phyloP scores from a whole-genome alignment of 1,139 yeast species.

The Suhomyces coccinellae region DNA sequence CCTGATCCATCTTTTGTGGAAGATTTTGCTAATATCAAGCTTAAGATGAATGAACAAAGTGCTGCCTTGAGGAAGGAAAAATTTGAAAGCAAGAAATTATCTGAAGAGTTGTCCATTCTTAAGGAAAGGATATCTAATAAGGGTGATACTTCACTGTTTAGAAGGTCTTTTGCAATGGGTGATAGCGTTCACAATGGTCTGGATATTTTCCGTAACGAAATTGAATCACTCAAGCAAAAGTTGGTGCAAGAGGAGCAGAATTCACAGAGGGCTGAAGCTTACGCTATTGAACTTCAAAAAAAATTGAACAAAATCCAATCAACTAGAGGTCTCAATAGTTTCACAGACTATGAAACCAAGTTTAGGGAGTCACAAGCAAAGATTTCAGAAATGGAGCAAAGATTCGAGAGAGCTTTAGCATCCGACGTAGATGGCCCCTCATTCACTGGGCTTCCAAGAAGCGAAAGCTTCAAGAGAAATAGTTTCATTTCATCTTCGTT shows the following conservation, averaged over 20 bases:
- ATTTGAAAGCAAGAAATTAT: slow-evolving; percentile 53
- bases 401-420: slow-evolving; percentile 27
- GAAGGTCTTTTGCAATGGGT: slow-evolving; percentile 37
- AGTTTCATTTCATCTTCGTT: slow-evolving; percentile 29
- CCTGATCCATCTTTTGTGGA: slow-evolving; percentile 38
- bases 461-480: slow-evolving; percentile 44
- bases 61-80: slow-evolving; percentile 53
- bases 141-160: slow-evolving; percentile 16
- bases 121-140: slow-evolving; percentile 39
- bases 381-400: slow-evolving; percentile 35
- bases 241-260: slow-evolving; percentile 46
- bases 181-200: slow-evolving; percentile 28
- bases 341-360: slow-evolving; percentile 39
- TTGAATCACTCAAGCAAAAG: slow-evolving; percentile 36
- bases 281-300: slow-evolving; percentile 49
- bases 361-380: slow-evolving; percentile 39
- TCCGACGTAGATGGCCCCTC: slow-evolving; percentile 16
- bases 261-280: slow-evolving; percentile 46
- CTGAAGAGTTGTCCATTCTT: slow-evolving; percentile 58
- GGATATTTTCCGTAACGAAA: slow-evolving; percentile 32
- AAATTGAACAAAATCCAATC: slow-evolving; percentile 46
- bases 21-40: slow-evolving; percentile 51
- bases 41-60: slow-evolving; percentile 53
- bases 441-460: slow-evolving; percentile 14
- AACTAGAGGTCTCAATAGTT: slow-evolving; percentile 38